Conservation (phyloP, 1,284 basidiomycete genomes). For the Puccinia hordei region DNA sequence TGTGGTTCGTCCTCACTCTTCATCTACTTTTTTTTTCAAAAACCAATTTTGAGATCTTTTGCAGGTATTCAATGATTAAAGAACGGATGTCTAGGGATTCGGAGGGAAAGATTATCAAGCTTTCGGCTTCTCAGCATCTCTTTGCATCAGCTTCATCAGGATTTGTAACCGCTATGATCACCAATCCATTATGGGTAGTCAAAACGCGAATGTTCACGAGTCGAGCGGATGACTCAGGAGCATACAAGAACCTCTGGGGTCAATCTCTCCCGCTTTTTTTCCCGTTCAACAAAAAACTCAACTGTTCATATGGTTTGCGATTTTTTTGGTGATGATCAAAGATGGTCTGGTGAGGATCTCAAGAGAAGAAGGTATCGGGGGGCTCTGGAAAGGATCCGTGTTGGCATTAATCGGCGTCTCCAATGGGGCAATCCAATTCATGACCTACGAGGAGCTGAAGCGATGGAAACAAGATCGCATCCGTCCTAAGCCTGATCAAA, state of each 20-base stretch:
- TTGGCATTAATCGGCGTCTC: slow-evolving; percentile 90
- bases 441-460: slow-evolving; percentile 95
- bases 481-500: slow-evolving; percentile 66
- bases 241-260: slow-evolving; percentile 81
- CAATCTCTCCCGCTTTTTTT: slow-evolving; percentile 58
- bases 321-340: slow-evolving; percentile 58
- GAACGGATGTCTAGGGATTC: slow-evolving; percentile 65
- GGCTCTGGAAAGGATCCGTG: slow-evolving; percentile 82
- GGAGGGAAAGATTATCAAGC: slow-evolving; percentile 63
- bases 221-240: slow-evolving; percentile 66
- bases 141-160: slow-evolving; percentile 82
- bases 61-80: slow-evolving; percentile 92
- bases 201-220: slow-evolving; percentile 97
- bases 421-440: slow-evolving; percentile 95
- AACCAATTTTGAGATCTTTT: background rate
- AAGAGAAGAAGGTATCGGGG: slow-evolving; percentile 70
- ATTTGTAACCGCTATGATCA: slow-evolving; percentile 87
- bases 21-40: background rate
- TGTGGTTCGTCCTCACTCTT: slow-evolving; percentile 71
- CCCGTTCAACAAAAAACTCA: background rate
- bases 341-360: slow-evolving; percentile 71
- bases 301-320: background rate
- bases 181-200: slow-evolving; percentile 98
- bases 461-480: slow-evolving; percentile 79
- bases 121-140: slow-evolving; percentile 80